phyloP scores from a whole-genome alignment of 148 eudicot genomes.

The Selenicereus undatus region DNA sequence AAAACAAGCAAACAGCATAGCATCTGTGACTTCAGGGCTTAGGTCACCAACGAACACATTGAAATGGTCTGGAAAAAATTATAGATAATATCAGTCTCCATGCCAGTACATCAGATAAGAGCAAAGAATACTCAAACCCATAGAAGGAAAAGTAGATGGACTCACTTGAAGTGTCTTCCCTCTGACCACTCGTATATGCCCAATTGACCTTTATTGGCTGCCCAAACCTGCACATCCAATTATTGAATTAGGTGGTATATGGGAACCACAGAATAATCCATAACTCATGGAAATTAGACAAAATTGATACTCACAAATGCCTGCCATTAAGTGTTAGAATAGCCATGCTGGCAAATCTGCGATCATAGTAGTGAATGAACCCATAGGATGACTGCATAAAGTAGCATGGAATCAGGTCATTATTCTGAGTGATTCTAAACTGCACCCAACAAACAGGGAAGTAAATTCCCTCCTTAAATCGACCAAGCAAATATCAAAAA shows the following conservation, averaged over 20 bases:
- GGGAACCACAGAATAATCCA: neutral
- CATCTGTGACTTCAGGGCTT: conserved; percentile 97
- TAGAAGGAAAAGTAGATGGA: conserved; percentile 4
- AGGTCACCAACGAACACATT: conserved; percentile 98
- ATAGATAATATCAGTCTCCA: conserved; percentile 17
- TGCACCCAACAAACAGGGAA: neutral
- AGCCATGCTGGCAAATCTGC: conserved; percentile 87
- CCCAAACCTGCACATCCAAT: conserved; percentile 66
- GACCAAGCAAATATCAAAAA: neutral
- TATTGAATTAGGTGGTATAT: conserved; percentile 6
- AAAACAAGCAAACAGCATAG: conserved; percentile 87
- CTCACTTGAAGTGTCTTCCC: conserved; percentile 97
- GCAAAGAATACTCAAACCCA: neutral
- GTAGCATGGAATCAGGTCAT: neutral
- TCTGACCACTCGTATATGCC: conserved; percentile 94
- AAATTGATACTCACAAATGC: conserved; percentile 62
- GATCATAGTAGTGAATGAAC: conserved; percentile 88
- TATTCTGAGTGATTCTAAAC: neutral
- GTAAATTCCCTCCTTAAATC: neutral
- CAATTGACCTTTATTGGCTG: conserved; percentile 98
- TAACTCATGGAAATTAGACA: conserved; percentile 1
- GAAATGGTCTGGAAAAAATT: conserved; percentile 55
- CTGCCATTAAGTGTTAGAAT: conserved; percentile 85
- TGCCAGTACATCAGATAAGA: conserved; percentile 2
- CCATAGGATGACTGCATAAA: conserved; percentile 94